These are phyloP conservation scores for Pestalotiopsis sp. DNA, from an alignment of 2,329 filamentous ascomycete genomes.

Conservation along the genomic window DNA sequence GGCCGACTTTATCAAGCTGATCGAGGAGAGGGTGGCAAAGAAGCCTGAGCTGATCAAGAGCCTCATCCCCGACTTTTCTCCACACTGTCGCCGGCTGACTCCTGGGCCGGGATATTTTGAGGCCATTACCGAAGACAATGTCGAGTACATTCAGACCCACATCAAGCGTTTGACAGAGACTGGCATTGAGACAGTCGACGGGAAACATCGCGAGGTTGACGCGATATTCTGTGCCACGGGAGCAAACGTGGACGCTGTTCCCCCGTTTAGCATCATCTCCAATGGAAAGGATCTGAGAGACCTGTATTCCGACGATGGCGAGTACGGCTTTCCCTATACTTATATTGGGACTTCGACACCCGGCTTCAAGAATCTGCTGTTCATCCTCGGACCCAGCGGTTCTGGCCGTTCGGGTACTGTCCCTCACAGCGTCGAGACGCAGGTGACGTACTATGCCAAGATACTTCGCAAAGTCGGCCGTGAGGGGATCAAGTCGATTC, in stretches of 20 bases:
- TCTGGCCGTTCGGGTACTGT: constrained; percentile 66
- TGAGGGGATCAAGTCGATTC: constrained; percentile 66
- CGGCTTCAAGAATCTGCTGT: constrained; percentile 68
- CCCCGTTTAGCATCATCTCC: constrained; percentile 61
- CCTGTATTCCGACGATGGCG: constrained; percentile 58
- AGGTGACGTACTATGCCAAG: constrained; percentile 66
- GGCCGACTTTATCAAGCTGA: constrained; percentile 51
- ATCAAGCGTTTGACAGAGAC: constrained; percentile 61
- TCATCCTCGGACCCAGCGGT: constrained; percentile 62
- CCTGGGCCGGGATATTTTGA: constrained; percentile 70
- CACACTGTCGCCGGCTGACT: constrained; percentile 65
- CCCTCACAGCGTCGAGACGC: constrained; percentile 67
- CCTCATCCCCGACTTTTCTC: constrained; percentile 64
- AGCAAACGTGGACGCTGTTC: constrained; percentile 60
- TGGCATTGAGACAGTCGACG: constrained; percentile 63
- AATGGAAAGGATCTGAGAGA: constrained; percentile 53
- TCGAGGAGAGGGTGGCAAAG: constrained; percentile 52
- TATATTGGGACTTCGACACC: constrained; percentile 67
- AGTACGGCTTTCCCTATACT: constrained; percentile 65
- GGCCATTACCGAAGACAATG: constrained; percentile 61
- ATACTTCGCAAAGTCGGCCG: constrained; percentile 66
- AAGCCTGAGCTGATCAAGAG: constrained; percentile 58
- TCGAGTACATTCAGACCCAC: constrained; percentile 58
- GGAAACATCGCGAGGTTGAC: constrained; percentile 58
- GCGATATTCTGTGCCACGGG: constrained; percentile 71